Conservation (phyloP, 2,329 filamentous ascomycete species). For the Sarocladiaceae sp. region DNA sequence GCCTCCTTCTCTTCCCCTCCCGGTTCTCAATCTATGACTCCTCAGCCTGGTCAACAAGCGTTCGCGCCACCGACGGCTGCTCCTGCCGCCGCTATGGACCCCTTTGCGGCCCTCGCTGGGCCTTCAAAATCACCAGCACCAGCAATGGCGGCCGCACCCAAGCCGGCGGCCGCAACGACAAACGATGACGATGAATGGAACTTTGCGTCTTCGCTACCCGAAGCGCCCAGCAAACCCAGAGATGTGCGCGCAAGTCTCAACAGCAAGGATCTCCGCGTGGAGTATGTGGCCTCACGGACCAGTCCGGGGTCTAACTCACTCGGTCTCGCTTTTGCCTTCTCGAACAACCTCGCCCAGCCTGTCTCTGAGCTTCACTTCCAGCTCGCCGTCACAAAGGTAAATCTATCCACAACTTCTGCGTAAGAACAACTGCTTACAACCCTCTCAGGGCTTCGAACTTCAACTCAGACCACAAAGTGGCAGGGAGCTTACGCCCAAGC, state of each 20-base stretch:
- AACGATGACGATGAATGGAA: slow-evolving; percentile 88
- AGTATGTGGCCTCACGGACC: slow-evolving; percentile 65
- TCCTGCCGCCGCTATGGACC: slow-evolving; percentile 40
- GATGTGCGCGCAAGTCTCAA: slow-evolving; percentile 64
- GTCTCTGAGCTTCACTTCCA: slow-evolving; percentile 84
- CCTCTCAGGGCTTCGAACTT: slow-evolving; percentile 67
- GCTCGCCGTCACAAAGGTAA: slow-evolving; percentile 87
- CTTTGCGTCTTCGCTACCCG: slow-evolving; percentile 82
- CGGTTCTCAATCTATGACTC: slow-evolving; percentile 48
- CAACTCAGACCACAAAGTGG: slow-evolving; percentile 83
- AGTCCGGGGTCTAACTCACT: slow-evolving; percentile 53
- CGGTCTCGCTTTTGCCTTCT: slow-evolving; percentile 73
- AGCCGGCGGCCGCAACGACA: slow-evolving; percentile 20
- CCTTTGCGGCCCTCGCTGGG: slow-evolving; percentile 46
- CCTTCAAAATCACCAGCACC: slow-evolving; percentile 20
- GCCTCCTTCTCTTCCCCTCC: slow-evolving; percentile 51
- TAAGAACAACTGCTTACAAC: background rate
- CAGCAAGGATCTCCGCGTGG: slow-evolving; percentile 66
- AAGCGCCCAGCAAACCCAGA: slow-evolving; percentile 47
- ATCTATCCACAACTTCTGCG: slow-evolving; percentile 11
- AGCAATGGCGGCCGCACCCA: no score
- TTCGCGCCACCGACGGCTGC: slow-evolving; percentile 33
- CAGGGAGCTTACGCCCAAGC: slow-evolving; percentile 68
- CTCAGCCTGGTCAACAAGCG: slow-evolving; percentile 41
- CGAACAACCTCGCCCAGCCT: slow-evolving; percentile 68